phyloP scores from a whole-genome alignment of 192 early-diverging fungal genomes.

The Spinellus fusiger region DNA sequence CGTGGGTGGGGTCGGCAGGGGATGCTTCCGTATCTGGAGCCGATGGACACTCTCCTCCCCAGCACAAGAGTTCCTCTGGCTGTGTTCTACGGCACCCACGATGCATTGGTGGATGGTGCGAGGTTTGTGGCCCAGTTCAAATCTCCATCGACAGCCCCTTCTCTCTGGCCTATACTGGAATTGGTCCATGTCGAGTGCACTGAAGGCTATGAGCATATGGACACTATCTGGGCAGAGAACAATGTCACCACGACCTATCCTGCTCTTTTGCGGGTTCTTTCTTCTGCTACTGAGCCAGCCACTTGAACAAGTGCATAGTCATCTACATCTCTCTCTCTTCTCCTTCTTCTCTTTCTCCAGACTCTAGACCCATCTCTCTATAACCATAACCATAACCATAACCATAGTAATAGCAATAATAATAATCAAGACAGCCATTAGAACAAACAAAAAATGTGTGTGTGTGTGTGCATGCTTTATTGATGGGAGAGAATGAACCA shows the following conservation, averaged over 20 bases:
- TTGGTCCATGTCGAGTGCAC: slow-evolving; percentile 28
- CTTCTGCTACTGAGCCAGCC: neutral
- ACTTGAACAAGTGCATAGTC: no score
- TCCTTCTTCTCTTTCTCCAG: no score
- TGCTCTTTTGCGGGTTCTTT: neutral
- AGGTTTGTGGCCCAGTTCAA: slow-evolving; percentile 9
- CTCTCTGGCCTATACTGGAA: slow-evolving; percentile 11
- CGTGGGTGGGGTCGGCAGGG: slow-evolving; percentile 23
- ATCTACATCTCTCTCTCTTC: no score
- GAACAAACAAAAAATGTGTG: no score
- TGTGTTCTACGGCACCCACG: slow-evolving; percentile 39
- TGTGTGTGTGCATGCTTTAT: no score
- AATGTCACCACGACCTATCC: slow-evolving; percentile 22
- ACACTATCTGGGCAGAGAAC: slow-evolving; percentile 31
- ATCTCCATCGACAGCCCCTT: neutral
- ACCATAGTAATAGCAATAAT: neutral
- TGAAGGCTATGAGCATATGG: slow-evolving; percentile 38
- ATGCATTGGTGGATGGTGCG: slow-evolving; percentile 41
- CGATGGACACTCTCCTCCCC: neutral
- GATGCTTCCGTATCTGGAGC: slow-evolving; percentile 2
- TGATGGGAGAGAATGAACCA: no score
- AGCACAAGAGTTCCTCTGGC: slow-evolving; percentile 31
- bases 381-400: no score
- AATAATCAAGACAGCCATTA: no score
- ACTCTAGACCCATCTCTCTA: neutral